Evolutionary conservation across 2,329 filamentous ascomycete species (phyloP), one percentile per base, ranked within the genome.

Genomic region (Phialophora verrucosa): DNA sequence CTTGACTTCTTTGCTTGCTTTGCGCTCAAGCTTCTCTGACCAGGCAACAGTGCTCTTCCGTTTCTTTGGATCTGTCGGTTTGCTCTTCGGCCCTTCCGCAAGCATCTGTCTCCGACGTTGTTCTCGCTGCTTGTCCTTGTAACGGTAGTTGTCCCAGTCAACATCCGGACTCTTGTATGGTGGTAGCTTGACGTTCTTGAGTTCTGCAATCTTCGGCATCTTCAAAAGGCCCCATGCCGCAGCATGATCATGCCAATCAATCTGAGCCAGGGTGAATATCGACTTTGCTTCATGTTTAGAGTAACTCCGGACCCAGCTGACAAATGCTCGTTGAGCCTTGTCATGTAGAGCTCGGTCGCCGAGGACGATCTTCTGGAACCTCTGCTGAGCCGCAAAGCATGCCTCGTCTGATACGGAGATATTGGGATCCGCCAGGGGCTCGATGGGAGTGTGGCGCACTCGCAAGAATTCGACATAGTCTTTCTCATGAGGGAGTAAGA

Each of bases 171-270:
- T 87, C 0, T 91, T 80, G 25, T 81, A 84, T 69, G 85, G 84
- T 75, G 92, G 90, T 4, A 90, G 90, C 12, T 87, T 84, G 82
- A 91, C 94, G 0, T 83, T 85, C 73, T 89, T 90, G 61, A 92
- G 81, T 77, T 99, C 95, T 0, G 95, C 94, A 95, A 99, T 99
- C 75, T 91, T 92, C 3, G 95, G 95, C 70, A 98, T 84, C 59
- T 89, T 89, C 1, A 97, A 83, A 0, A 99, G 83, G 1, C 92
- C 95, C 92, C 94, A 99, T 0, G 90, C 91, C 62, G 87, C 83
- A 0, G 89, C 94, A 0, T 95, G 83, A 61, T 93, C 90, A 4
- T 85, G 81, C 95, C 95, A 99, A 76, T 97, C 90, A 17, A 97
- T 83, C 73, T 96, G 92, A 2, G 84, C 78, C 1, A 92, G 82